phyloP scores from a whole-genome alignment of 257 asterid genomes.

The Fraxinus excelsior region DNA sequence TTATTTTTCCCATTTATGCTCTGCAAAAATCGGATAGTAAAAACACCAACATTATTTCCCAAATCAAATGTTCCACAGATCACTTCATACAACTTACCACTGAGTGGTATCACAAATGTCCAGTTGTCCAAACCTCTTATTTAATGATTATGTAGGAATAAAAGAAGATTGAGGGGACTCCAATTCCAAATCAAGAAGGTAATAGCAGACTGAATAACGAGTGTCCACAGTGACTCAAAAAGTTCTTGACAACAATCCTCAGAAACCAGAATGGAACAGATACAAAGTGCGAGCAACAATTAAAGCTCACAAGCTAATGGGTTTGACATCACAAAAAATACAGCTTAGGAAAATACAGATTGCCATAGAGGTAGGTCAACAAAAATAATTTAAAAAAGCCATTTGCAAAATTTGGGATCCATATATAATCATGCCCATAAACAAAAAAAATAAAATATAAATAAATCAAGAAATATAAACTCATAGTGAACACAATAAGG shows the following conservation, averaged over 20 bases:
- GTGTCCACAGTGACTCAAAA: not conserved
- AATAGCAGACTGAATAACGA: not conserved
- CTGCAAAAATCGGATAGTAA: not conserved
- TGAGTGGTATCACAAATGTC: not conserved
- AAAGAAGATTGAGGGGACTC: not conserved
- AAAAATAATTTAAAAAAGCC: not conserved
- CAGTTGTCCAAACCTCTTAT: not conserved
- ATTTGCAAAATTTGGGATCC: not conserved
- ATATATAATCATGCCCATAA: not conserved
- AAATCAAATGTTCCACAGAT: not conserved
- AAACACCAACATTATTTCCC: not conserved
- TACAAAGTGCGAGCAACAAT: too few relatives aligned
- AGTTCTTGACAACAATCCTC: not conserved
- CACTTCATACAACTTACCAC: not conserved
- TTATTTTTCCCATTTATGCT: not conserved
- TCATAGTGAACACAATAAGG: not conserved
- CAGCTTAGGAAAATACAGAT: not conserved
- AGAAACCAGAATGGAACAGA: not conserved
- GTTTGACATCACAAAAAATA: not conserved
- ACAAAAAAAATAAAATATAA: not conserved
- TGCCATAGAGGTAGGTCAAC: not conserved
- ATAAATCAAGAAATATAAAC: not conserved
- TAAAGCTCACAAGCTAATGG: not conserved
- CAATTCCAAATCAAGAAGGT: not conserved
- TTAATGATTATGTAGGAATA: not conserved